phyloP scores from a whole-genome alignment of 768 basidiomycete genomes.

The Cyclocybe cylindracea region DNA sequence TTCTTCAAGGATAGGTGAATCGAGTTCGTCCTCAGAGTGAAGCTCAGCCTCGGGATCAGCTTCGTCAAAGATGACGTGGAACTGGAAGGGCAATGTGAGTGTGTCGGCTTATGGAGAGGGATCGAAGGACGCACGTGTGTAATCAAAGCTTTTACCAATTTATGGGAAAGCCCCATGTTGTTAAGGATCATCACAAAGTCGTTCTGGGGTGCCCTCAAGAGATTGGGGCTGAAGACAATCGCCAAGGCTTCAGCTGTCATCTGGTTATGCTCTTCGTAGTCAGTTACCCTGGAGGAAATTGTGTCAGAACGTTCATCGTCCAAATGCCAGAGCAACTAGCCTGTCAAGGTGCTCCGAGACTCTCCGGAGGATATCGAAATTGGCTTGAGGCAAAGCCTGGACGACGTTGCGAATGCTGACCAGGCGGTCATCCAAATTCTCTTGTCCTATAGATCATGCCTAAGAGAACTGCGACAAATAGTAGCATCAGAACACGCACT shows the following conservation, averaged over 20 bases:
- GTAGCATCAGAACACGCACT: constrained; percentile 44
- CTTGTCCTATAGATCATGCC: constrained; percentile 48
- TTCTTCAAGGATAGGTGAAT: constrained; percentile 68
- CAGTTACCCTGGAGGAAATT: constrained; percentile 61
- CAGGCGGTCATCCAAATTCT: constrained; percentile 69
- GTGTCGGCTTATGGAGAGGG: constrained; percentile 2
- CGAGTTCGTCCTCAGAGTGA: constrained; percentile 64
- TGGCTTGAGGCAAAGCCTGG: constrained; percentile 65
- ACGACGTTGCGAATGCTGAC: constrained; percentile 66
- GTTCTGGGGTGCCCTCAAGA: constrained; percentile 75
- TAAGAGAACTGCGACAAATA: constrained; percentile 3
- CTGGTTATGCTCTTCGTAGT: constrained; percentile 85
- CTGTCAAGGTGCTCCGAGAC: constrained; percentile 84
- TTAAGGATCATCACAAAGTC: constrained; percentile 77
- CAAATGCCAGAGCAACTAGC: constrained; percentile 31
- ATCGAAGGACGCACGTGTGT: constrained; percentile 59
- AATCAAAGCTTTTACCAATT: constrained; percentile 74
- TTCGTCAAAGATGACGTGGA: constrained; percentile 76
- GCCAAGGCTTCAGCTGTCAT: constrained; percentile 87
- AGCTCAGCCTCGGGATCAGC: constrained; percentile 61
- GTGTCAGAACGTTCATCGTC: background rate
- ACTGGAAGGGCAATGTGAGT: constrained; percentile 30
- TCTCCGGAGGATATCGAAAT: constrained; percentile 79
- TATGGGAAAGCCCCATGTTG: constrained; percentile 79
- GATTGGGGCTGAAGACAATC: constrained; percentile 84